Evolutionary conservation across 2,329 filamentous ascomycete genomes (phyloP).

Genomic region (Pseudogymnoascus verrucosus): DNA sequence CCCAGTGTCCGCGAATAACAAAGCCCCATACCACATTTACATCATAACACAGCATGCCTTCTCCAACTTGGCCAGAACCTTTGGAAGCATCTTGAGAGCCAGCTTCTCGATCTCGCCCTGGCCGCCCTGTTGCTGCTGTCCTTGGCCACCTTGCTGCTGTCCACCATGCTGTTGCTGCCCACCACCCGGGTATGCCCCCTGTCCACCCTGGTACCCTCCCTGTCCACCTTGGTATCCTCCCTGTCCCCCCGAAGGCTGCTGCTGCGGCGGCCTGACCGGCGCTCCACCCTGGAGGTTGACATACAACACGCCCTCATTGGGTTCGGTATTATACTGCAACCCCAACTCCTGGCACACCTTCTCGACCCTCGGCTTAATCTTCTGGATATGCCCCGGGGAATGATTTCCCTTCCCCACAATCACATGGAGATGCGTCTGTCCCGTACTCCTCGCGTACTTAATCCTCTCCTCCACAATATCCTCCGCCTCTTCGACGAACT

Average conservation of each 20-base stretch:
- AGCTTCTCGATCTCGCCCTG: background rate
- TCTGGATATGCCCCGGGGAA: slow-evolving; percentile 71
- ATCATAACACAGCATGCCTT: slow-evolving; percentile 11
- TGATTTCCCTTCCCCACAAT: slow-evolving; percentile 97
- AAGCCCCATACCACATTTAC: slow-evolving; percentile 6
- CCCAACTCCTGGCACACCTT: slow-evolving; percentile 76
- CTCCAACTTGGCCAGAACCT: slow-evolving; percentile 6
- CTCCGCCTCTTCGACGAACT: slow-evolving; percentile 92
- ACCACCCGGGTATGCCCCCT: slow-evolving; percentile 27
- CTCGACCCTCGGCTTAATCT: slow-evolving; percentile 93
- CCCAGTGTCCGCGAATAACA: background rate
- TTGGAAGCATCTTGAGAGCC: slow-evolving; percentile 2
- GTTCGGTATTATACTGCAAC: slow-evolving; percentile 75
- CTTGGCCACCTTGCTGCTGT: slow-evolving; percentile 37
- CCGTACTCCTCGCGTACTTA: slow-evolving; percentile 61
- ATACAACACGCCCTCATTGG: slow-evolving; percentile 83
- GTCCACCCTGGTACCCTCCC: slow-evolving; percentile 30
- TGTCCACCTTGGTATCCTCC: slow-evolving; percentile 30
- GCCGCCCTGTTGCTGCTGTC: slow-evolving; percentile 30
- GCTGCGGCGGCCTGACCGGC: slow-evolving; percentile 41
- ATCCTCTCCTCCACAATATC: slow-evolving; percentile 83
- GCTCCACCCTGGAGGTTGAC: slow-evolving; percentile 73
- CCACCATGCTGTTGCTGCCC: slow-evolving; percentile 30
- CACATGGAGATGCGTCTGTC: slow-evolving; percentile 79
- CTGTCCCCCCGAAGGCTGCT: slow-evolving; percentile 25